Evolutionary conservation across 2,329 filamentous ascomycete species (phyloP), one percentile per base, ranked within the genome.

Genomic region (Aureobasidium sp.): DNA sequence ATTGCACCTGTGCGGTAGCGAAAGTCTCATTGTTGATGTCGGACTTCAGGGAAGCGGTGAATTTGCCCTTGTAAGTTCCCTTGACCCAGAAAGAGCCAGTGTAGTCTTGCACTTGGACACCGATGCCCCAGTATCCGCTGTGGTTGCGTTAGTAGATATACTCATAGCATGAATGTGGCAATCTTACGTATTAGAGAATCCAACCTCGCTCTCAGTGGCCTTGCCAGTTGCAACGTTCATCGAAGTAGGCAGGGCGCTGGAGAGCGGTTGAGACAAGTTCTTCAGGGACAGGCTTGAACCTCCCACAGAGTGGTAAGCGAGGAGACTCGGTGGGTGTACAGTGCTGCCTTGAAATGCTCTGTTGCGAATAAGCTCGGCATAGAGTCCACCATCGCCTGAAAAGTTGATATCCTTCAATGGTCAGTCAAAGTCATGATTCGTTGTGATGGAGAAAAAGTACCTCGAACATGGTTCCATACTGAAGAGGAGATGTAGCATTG

Each of bases 331-430:
- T 21, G 69, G 67, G 67, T 78, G 78, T 27, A 82, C 78, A 36
- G 78, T 25, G 34, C 48, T 65, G 54, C 76, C 78, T 69, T 88
- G 86, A 67, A 89, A 87, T n/a, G 85, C 86, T 59, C 85, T 80
- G 71, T 89, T 89, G 53, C 79, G 80, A 62, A 89, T 81, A 60
- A 89, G 71, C 69, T 89, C 85, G 52, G 83, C 86, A 68, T 89
- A 88, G 64, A 88, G 81, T 6, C 86, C 86, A 16, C 86, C 86
- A 67, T 88, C 86, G 2, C 86, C 85, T 1, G 83, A 85, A 69
- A 86, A 82, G 71, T 85, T 85, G 70, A 86, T 86, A 59, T 85
- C 83, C 81, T 84, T 9, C 16, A 16, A 41, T 13, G 30, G 41
- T 62, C 27, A 65, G 49, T 16, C 0, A 10, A 15, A 8, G 1